These are phyloP conservation scores for Monosporascus sp. DNA, from an alignment of 2,329 filamentous ascomycete genomes.

Conservation along the genomic window DNA sequence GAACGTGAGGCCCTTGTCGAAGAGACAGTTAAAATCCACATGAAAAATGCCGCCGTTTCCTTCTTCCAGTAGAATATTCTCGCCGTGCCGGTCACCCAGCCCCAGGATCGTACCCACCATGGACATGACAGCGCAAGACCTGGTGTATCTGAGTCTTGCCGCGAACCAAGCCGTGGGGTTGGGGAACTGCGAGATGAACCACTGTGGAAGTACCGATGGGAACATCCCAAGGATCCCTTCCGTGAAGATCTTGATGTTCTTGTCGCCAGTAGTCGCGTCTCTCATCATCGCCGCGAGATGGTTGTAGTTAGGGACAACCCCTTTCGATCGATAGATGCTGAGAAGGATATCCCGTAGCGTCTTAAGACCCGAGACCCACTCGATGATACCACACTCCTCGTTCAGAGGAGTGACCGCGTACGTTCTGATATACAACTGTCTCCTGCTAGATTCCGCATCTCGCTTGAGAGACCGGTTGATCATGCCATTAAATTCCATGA, in stretches of 20 bases:
- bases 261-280: slow-evolving; percentile 50
- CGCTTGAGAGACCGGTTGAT: slow-evolving; percentile 93
- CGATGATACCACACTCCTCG: slow-evolving; percentile 95
- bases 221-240: slow-evolving; percentile 61
- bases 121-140: slow-evolving; percentile 97
- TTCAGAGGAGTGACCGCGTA: slow-evolving; percentile 96
- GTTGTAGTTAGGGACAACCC: slow-evolving; percentile 63
- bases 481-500: slow-evolving; percentile 99
- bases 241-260: slow-evolving; percentile 66
- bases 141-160: slow-evolving; percentile 81
- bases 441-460: slow-evolving; percentile 82
- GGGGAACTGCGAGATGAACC: slow-evolving; percentile 94
- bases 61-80: slow-evolving; percentile 94
- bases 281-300: slow-evolving; percentile 60
- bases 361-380: slow-evolving; percentile 96
- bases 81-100: slow-evolving; percentile 89
- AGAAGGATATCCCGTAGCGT: slow-evolving; percentile 89
- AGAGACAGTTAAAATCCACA: slow-evolving; percentile 99
- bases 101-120: slow-evolving; percentile 96
- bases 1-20: slow-evolving; percentile 95
- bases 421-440: slow-evolving; percentile 91
- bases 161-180: slow-evolving; percentile 90
- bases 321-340: slow-evolving; percentile 68
- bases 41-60: slow-evolving; percentile 91
- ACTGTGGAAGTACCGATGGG: slow-evolving; percentile 79